Evolutionary conservation across 129 eudicot genomes (phyloP).

Genomic region (Helianthus tuberosus): DNA sequence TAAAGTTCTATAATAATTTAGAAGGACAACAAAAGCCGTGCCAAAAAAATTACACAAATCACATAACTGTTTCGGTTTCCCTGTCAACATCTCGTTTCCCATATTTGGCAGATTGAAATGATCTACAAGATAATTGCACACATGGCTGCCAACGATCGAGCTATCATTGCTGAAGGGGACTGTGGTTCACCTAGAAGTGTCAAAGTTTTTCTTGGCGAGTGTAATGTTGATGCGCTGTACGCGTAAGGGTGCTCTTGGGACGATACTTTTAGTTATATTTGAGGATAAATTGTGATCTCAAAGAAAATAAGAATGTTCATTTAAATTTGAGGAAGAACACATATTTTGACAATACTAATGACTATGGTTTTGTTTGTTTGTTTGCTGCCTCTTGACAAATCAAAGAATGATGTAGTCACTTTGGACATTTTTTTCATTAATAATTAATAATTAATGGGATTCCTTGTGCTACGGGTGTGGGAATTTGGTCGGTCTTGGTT

Average conservation of each 20-base stretch:
- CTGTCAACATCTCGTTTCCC: background rate
- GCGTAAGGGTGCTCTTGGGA: conserved; percentile 23
- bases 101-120: conserved; percentile 83
- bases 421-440: too few relatives aligned
- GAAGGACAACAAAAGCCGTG: background rate
- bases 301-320: background rate
- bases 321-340: conserved; percentile 7
- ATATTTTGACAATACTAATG: background rate
- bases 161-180: conserved; percentile 87
- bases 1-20: background rate
- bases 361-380: background rate
- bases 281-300: background rate
- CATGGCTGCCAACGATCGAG: conserved; percentile 98
- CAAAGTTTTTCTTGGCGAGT: conserved; percentile 89
- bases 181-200: conserved; percentile 90
- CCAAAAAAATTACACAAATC: background rate
- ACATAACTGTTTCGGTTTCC: background rate
- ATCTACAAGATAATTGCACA: conserved; percentile 90
- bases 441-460: too few relatives aligned
- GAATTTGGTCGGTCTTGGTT: too few relatives aligned
- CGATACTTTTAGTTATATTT: background rate
- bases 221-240: conserved; percentile 78
- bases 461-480: too few relatives aligned
- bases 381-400: too few relatives aligned
- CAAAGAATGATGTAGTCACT: too few relatives aligned